These are phyloP conservation scores for Aspergillus nidulans DNA, from an alignment of 495 filamentous ascomycete genomes.

Conservation along the genomic window DNA sequence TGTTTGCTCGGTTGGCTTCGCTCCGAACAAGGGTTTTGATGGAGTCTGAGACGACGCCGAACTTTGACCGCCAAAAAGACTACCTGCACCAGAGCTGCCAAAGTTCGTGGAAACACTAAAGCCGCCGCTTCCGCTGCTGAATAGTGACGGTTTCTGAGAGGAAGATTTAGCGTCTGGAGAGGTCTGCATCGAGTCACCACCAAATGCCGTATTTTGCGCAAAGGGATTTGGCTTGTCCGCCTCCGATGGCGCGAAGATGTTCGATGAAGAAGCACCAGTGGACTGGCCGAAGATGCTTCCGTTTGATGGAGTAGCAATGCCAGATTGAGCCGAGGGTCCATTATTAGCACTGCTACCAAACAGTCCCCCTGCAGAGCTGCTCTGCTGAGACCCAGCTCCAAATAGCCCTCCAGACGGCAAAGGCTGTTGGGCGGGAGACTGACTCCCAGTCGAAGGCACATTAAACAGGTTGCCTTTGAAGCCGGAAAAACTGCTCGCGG, in stretches of 20 bases:
- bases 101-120: constrained; percentile 16
- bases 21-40: constrained; percentile 23
- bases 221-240: constrained; percentile 23
- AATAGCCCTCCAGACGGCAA: constrained; percentile 22
- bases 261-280: constrained; percentile 18
- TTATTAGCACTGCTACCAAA: constrained; percentile 24
- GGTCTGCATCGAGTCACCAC: constrained; percentile 40
- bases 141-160: constrained; percentile 18
- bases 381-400: constrained; percentile 16
- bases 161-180: constrained; percentile 36
- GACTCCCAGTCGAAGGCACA: constrained; percentile 17
- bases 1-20: constrained; percentile 13
- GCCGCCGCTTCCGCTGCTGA: constrained; percentile 13
- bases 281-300: constrained; percentile 25
- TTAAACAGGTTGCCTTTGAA: constrained; percentile 36
- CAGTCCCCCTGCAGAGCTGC: constrained; percentile 12
- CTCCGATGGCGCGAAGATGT: constrained; percentile 22
- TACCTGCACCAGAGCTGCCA: constrained; percentile 7
- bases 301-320: constrained; percentile 13
- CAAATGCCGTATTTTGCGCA: constrained; percentile 21
- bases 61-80: constrained; percentile 17
- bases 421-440: constrained; percentile 19
- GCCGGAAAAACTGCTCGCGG: constrained; percentile 21
- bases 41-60: constrained; percentile 16
- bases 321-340: constrained; percentile 14